These are phyloP conservation scores for Syncephalis plumigaleata DNA, from an alignment of 371 early-diverging fungal genomes.

Conservation along the genomic window DNA sequence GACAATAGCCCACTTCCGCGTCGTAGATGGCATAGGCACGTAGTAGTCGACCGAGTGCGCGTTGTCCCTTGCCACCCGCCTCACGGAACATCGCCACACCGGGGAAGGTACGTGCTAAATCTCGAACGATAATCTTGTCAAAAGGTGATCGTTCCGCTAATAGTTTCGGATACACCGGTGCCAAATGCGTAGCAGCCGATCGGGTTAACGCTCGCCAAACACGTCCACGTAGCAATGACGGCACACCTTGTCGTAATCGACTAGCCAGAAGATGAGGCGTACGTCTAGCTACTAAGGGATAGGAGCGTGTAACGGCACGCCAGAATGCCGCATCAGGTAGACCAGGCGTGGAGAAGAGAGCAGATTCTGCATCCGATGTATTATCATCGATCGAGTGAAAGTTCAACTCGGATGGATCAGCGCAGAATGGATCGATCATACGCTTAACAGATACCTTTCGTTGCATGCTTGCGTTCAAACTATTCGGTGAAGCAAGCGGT, in stretches of 20 bases:
- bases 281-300: conserved; percentile 37
- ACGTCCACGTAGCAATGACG: conserved; percentile 68
- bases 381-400: no score
- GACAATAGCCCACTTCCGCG: conserved; percentile 87
- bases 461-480: conserved; percentile 9
- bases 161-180: conserved; percentile 69
- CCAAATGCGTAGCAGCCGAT: conserved; percentile 55
- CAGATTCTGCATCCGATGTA: no score
- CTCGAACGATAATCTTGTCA: conserved; percentile 80
- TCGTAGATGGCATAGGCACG: conserved; percentile 88
- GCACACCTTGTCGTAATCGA: conserved; percentile 68
- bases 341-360: no score
- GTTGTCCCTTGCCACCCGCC: conserved; percentile 73
- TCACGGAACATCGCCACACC: conserved; percentile 66
- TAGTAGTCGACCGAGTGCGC: conserved; percentile 57
- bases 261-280: conserved; percentile 38
- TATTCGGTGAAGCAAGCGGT: conserved; percentile 4
- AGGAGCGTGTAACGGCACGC: conserved; percentile 76
- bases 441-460: conserved; percentile 12
- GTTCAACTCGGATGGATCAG: no score
- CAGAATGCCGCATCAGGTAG: conserved; percentile 79
- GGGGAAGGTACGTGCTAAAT: conserved; percentile 86
- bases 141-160: conserved; percentile 50
- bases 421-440: no score
- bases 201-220: conserved; percentile 88